Conservation (phyloP, 208 protist genomes). For the Crithidia expoeki region DNA sequence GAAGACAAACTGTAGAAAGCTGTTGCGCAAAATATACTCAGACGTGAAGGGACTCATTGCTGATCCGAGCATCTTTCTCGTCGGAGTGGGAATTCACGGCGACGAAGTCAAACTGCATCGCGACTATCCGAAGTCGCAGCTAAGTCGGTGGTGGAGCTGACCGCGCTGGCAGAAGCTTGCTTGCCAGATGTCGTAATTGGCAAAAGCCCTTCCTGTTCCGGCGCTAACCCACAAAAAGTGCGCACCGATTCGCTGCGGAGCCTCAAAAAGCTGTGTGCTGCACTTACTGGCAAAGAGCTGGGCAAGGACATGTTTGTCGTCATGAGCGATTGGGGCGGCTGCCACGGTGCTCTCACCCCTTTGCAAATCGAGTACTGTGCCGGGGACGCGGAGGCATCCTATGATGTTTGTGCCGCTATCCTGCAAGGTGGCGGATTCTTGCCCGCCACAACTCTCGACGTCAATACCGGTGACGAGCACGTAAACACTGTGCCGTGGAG, state of each 20-base stretch:
- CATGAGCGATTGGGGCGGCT: constrained; percentile 60
- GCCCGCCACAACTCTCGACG: not conserved
- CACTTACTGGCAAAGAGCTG: constrained; percentile 38
- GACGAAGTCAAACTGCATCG: constrained; percentile 56
- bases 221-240: not conserved
- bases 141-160: constrained; percentile 49
- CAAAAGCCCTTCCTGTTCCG: not conserved
- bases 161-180: constrained; percentile 33
- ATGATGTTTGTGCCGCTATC: constrained; percentile 48
- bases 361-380: constrained; percentile 63
- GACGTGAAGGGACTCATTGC: constrained; percentile 35
- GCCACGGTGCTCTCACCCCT: constrained; percentile 52
- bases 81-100: constrained; percentile 59
- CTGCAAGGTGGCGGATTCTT: constrained; percentile 32
- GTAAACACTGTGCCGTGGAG: constrained; percentile 5
- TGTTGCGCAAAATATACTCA: constrained; percentile 26
- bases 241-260: constrained; percentile 32
- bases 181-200: constrained; percentile 20
- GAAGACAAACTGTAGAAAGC: constrained; percentile 16
- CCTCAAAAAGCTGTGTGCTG: constrained; percentile 50
- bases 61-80: constrained; percentile 36
- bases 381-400: constrained; percentile 61
- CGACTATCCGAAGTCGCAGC: constrained; percentile 44
- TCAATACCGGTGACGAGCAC: not conserved
- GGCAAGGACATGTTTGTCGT: constrained; percentile 56